Conservation (phyloP, 1,139 yeast genomes). For the Saccharomyces pastorianus region DNA sequence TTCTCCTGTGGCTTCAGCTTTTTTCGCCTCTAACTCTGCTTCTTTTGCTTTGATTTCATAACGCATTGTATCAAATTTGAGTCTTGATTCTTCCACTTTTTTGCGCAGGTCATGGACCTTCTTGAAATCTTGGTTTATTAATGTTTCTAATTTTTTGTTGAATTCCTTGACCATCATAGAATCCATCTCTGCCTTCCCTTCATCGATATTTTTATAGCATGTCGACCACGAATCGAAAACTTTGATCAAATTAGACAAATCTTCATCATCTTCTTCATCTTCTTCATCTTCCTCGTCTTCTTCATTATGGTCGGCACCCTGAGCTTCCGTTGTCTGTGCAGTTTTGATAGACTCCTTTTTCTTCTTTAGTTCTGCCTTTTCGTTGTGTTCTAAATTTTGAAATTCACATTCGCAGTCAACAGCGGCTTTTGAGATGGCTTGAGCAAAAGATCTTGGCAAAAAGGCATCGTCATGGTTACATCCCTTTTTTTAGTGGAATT, state of each 20-base stretch:
- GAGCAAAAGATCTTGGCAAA: constrained; percentile 44
- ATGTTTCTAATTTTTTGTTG: constrained; percentile 44
- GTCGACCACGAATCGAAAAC: constrained; percentile 39
- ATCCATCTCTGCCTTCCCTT: constrained; percentile 46
- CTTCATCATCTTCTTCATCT: constrained; percentile 30
- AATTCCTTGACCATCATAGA: constrained; percentile 48
- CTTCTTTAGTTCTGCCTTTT: constrained; percentile 31
- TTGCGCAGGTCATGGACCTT: constrained; percentile 55
- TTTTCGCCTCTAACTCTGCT: constrained; percentile 15
- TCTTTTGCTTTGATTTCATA: constrained; percentile 37
- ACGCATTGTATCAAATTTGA: constrained; percentile 62
- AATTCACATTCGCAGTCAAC: constrained; percentile 33
- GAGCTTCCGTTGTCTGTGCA: constrained; percentile 32
- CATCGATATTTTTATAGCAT: constrained; percentile 45
- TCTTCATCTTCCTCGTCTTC: constrained; percentile 14
- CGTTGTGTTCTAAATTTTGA: constrained; percentile 12
- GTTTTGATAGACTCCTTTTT: constrained; percentile 32
- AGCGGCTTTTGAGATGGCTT: constrained; percentile 44
- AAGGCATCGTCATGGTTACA: constrained; percentile 19
- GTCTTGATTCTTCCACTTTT: constrained; percentile 60
- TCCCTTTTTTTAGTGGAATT: constrained; percentile 4
- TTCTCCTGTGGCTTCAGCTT: constrained; percentile 3
- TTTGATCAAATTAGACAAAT: constrained; percentile 19
- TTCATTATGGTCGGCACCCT: constrained; percentile 15
- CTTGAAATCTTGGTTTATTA: constrained; percentile 51